Evolutionary conservation across 1,284 basidiomycete genomes (phyloP), one percentile per base, ranked within the genome.

Genomic region (Sporisorium reilianum): DNA sequence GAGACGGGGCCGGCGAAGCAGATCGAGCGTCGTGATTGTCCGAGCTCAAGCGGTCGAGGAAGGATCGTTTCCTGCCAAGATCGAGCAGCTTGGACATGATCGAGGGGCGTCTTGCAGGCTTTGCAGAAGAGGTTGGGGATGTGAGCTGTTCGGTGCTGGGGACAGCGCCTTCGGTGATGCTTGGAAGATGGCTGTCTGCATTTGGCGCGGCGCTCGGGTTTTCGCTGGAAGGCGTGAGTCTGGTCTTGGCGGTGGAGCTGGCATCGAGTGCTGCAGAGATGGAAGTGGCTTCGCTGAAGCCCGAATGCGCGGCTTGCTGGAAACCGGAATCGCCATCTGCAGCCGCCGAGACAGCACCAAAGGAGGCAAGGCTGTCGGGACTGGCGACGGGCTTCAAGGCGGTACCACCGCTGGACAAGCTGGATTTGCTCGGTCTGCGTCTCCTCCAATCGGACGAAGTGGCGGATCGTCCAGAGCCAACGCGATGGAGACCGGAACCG

Each of bases 41-140:
- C 20, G 42, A 25, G n/a, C 28, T 25, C 16, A 50, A n/a, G 1
- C 69, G 69, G 28, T 75, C 72, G 18, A 60, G 63, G 44, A 61
- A 66, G n/a, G 72, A 75, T 23, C 49, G 64, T 22, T 70, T 75
- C 28, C 72, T 54, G 8, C 72, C 67, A 32, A 75, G 55, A 9
- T 75, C 67, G 53, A 75, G 67, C 26, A 75, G 45, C 23, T 70
- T 75, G 12, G 72, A 56, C 56, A 75, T 70, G 64, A 75, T 75
- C 5, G 72, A 75, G 5, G 67, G 64, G n/a, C 72, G 66, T 16
- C 72, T 53, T 11, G 41, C 22, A 0, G 64, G 55, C 32, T 70
- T 70, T 28, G 28, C 28, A 6, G 40, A 14, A 12, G 55, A 26
- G 2, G 30, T 41, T 1, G 66, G 61, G 22, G 66, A 64, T 2